Evolutionary conservation across 1,139 yeast species (phyloP), one percentile per base, ranked within the genome.

Genomic region (Scheffersomyces titani): DNA sequence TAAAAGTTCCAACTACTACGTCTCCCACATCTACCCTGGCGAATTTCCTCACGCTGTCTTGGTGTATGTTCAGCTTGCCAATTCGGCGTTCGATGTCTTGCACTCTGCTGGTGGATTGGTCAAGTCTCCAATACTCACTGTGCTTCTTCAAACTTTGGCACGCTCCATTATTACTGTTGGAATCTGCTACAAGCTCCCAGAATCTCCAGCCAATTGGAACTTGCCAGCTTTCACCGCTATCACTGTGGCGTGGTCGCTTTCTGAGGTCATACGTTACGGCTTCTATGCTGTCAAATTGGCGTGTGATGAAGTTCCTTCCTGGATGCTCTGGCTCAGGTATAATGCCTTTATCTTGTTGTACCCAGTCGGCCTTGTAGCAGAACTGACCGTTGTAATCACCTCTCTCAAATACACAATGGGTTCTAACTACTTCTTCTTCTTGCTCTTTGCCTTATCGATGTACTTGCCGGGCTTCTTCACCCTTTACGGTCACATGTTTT

Each of bases 401-500:
- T 65, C 76, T 16, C 61, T 74, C 19, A 62, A 59, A n/a, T 21
- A 51, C 2, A 64, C 61, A 2, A 19, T 51, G 18, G 63, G 63
- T 2, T 20, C 52, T 18, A 51, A 49, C 16, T 66, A 63, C 57
- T 66, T 67, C 58, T 64, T 64, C 54, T 74, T 74, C 54, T 66
- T 76, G 49, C 56, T 66, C 6, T 63, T 72, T 52, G 78, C 73
- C 5, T 62, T 76, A 59, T 49, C 59, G 3, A 53, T 69, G 56
- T 76, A 76, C 55, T 48, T 75, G 3, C 81, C 80, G 0, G 80
- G 80, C 2, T 74, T 76, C 56, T 54, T 65, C 40, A 52, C 61
- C 22, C 64, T 76, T 47, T 76, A 75, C 59, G 56, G 64, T n/a
- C 68, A 76, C 60, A 75, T 76, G 80, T 66, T 70, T 52, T 64